phyloP scores from a whole-genome alignment of 1,284 basidiomycete genomes.

The Tilletiaria anomala region DNA sequence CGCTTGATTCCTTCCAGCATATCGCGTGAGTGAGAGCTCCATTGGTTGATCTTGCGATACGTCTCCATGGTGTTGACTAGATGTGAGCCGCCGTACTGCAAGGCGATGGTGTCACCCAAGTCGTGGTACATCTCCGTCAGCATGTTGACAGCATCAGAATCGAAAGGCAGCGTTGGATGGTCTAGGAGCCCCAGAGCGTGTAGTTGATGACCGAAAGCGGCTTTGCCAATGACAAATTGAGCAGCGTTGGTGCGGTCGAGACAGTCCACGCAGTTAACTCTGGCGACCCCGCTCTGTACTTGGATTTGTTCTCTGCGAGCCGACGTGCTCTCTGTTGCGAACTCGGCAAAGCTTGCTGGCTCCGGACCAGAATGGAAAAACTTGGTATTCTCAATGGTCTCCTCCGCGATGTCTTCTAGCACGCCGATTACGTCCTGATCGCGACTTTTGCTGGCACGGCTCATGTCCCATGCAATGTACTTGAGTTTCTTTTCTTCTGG shows the following conservation, averaged over 20 bases:
- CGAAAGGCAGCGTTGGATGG: slow-evolving; percentile 75
- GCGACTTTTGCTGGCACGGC: slow-evolving; percentile 50
- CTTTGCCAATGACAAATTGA: slow-evolving; percentile 93
- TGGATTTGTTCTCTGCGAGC: slow-evolving; percentile 45
- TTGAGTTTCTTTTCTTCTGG: slow-evolving; percentile 71
- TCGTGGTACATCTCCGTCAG: slow-evolving; percentile 94
- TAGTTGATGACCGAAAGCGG: slow-evolving; percentile 84
- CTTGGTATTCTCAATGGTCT: slow-evolving; percentile 74
- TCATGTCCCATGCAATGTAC: slow-evolving; percentile 89
- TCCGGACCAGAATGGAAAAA: slow-evolving; percentile 65
- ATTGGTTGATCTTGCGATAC: slow-evolving; percentile 79
- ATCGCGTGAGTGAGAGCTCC: slow-evolving; percentile 94
- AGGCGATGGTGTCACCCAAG: slow-evolving; percentile 56
- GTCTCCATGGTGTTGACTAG: slow-evolving; percentile 94
- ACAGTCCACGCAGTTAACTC: slow-evolving; percentile 60
- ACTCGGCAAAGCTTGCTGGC: slow-evolving; percentile 4
- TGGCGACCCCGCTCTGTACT: slow-evolving; percentile 70
- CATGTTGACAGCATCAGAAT: slow-evolving; percentile 92
- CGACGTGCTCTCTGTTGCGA: neutral
- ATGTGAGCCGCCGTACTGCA: slow-evolving; percentile 87
- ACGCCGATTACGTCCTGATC: slow-evolving; percentile 92
- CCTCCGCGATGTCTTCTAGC: slow-evolving; percentile 86
- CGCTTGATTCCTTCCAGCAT: slow-evolving; percentile 91
- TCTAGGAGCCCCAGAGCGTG: slow-evolving; percentile 63
- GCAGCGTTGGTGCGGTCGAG: slow-evolving; percentile 86